phyloP scores from a whole-genome alignment of 768 basidiomycete species.

The Daedalea quercina region DNA sequence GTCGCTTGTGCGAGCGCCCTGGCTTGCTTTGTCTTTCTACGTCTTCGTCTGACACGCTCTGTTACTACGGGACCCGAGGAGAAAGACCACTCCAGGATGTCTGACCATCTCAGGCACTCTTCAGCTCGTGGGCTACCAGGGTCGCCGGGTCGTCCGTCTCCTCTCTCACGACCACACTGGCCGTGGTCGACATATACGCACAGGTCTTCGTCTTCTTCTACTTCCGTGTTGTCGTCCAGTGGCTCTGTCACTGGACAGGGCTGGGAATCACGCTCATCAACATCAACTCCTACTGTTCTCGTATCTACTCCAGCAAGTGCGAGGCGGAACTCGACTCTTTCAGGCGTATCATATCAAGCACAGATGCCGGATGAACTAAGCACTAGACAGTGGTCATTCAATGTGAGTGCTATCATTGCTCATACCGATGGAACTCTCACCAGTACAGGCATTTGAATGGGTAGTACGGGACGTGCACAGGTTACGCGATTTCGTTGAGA shows the following conservation, averaged over 20 bases:
- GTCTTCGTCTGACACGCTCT: background rate
- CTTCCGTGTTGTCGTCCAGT: constrained; percentile 21
- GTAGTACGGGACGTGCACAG: constrained; percentile 49
- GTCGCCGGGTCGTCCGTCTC: constrained; percentile 33
- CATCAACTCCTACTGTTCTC: constrained; percentile 17
- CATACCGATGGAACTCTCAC: background rate
- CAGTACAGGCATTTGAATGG: constrained; percentile 66
- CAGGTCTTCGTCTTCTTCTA: constrained; percentile 24
- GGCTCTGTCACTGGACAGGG: constrained; percentile 12
- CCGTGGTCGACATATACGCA: constrained; percentile 42
- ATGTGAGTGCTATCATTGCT: constrained; percentile 29
- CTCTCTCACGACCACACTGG: constrained; percentile 53
- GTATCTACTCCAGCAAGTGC: constrained; percentile 11
- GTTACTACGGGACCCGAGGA: too few species aligned
- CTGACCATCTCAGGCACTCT: background rate
- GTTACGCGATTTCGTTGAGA: constrained; percentile 52
- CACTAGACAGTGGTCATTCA: constrained; percentile 60
- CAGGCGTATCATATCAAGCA: constrained; percentile 8
- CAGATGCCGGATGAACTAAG: constrained; percentile 33
- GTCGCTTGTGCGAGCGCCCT: background rate
- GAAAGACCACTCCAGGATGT: too few species aligned
- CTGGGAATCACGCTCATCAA: constrained; percentile 23
- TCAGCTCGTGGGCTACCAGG: constrained; percentile 2
- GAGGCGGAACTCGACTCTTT: constrained; percentile 5
- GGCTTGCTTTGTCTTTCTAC: background rate